Conservation (phyloP, 306 rosid species). For the Crataegus laevigata region DNA sequence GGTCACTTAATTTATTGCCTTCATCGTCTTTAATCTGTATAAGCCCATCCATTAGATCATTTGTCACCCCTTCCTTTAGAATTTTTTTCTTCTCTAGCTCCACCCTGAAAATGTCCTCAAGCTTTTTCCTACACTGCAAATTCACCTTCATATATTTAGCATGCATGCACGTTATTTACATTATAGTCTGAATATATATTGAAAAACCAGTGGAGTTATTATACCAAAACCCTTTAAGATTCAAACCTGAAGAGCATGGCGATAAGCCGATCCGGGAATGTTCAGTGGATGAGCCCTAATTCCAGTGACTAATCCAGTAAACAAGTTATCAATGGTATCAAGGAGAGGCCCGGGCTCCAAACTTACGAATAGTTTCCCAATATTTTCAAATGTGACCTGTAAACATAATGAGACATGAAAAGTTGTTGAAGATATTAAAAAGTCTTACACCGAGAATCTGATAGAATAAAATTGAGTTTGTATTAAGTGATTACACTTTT, state of each 20-base stretch:
- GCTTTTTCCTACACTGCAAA: constrained; percentile 27
- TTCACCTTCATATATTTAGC: not conserved
- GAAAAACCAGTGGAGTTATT: no score
- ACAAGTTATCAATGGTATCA: constrained; percentile 1
- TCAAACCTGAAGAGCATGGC: not conserved
- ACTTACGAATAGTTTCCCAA: constrained; percentile 13
- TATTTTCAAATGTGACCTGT: constrained; percentile 23
- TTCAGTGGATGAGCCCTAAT: constrained; percentile 35
- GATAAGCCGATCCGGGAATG: constrained; percentile 32
- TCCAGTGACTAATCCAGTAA: constrained; percentile 15
- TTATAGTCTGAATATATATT: no score
- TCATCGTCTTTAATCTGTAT: constrained; percentile 35
- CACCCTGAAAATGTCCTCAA: constrained; percentile 23
- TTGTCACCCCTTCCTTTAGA: not conserved
- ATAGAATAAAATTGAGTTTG: no score
- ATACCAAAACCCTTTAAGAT: no score
- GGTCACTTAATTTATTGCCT: constrained; percentile 26
- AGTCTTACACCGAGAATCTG: no score
- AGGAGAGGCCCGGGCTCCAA: constrained; percentile 17
- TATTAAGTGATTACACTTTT: no score
- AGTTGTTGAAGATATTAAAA: no score
- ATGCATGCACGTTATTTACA: no score
- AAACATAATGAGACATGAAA: not conserved
- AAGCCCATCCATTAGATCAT: constrained; percentile 45
- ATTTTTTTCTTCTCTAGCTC: constrained; percentile 35